Evolutionary conservation across 2,329 filamentous ascomycete species (phyloP), one percentile per base, ranked within the genome.

Genomic region (Fusarium equiseti): DNA sequence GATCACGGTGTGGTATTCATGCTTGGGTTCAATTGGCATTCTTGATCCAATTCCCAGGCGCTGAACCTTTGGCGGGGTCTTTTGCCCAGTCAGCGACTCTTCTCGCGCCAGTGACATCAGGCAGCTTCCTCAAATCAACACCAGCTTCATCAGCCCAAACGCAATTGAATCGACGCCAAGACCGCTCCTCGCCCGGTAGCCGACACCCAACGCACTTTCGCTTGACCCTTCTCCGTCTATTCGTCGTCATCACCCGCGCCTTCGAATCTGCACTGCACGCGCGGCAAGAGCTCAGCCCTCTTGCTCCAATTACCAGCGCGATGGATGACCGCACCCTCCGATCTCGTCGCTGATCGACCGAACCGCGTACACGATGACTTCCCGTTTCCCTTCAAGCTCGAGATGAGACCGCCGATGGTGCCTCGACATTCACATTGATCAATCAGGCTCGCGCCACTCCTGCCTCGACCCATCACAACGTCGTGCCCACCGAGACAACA

Each of bases 311-410:
- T 9, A 52, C 48, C 12, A 35, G 22, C 15, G 35, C 20, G 2
- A 62, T 66, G 55, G 42, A 43, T 6, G 24, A 40, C 6, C 38
- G 32, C 13, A 62, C 61, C 4, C 51, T 48, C 8, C 65, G 54
- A 13, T 43, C 26, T 12, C 29, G 46, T 7, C 49, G 42, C 6
- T 43, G 12, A 8, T 48, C 24, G 55, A 70, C 38, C 38, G 3
- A 46, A 63, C 8, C 38, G 38, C 2, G n/a, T 8, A 11, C 13
- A 22, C 27, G 27, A 49, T 32, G 18, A 13, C 13, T 15, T 31
- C 3, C 1, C 12, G 13, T 31, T 31, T 31, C 6, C 13, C 7
- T 31, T 15, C 29, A 15, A 15, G 15, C 16, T 18, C 15, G 8
- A 5, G 15, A 8, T 18, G 15, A 16, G 31, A 15, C 5, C 32